Conservation (phyloP, 352 stramenopile genomes). For the Pythium chondricola region DNA sequence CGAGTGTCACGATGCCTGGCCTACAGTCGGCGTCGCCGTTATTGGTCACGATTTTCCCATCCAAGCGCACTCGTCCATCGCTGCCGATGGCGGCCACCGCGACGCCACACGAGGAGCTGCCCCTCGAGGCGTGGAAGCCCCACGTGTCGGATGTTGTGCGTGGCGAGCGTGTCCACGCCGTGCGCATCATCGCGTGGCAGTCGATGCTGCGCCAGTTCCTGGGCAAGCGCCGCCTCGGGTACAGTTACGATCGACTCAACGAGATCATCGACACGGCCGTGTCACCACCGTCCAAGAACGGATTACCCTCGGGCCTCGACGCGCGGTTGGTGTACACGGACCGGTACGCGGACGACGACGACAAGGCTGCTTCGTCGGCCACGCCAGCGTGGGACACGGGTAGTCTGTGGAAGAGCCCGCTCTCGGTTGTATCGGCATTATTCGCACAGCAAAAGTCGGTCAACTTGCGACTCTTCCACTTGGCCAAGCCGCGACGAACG, state of each 20-base stretch:
- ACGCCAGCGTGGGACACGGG: background rate
- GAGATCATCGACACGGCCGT: conserved; percentile 3
- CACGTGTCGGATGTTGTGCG: no score
- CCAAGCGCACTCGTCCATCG: background rate
- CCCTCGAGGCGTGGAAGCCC: background rate
- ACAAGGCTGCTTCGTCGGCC: background rate
- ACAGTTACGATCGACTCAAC: conserved; percentile 1
- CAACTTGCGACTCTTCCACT: conserved; percentile 4
- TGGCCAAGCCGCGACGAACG: background rate
- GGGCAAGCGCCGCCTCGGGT: background rate
- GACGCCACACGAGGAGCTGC: background rate
- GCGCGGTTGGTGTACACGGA: conserved; percentile 1
- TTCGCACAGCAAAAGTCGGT: background rate
- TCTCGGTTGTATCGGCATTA: background rate
- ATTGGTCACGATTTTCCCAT: conserved; percentile 8
- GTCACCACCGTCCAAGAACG: background rate
- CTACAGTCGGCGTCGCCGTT: no score
- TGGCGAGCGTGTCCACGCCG: background rate
- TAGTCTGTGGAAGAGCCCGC: conserved; percentile 6
- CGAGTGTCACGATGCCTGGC: no score
- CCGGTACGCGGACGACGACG: background rate
- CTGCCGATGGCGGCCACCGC: background rate
- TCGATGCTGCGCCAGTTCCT: conserved; percentile 5
- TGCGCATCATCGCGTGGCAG: conserved; percentile 5
- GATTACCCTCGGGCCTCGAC: background rate